Evolutionary conservation across 176 grass and related monocot species (phyloP).

Genomic region (Secale cereale): DNA sequence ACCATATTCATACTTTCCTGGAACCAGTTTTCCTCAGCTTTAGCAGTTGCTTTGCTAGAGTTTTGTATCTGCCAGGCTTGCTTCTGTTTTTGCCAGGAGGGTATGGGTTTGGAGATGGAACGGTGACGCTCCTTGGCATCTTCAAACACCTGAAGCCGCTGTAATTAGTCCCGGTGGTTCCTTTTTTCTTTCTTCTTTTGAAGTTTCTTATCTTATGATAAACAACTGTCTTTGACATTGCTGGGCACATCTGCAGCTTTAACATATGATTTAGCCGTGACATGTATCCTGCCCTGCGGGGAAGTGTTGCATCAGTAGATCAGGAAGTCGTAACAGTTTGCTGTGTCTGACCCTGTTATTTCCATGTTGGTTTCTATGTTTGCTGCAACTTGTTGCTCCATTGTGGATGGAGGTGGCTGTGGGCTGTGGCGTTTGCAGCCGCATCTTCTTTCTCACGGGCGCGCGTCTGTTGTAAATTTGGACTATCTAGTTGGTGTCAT

Average conservation of each 20-base stretch:
- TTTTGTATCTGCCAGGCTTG: constrained; percentile 35
- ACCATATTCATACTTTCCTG: constrained; percentile 44
- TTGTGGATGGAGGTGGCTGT: background rate
- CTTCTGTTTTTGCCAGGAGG: constrained; percentile 38
- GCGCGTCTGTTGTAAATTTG: background rate
- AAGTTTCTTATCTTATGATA: constrained; percentile 30
- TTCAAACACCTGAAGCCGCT: constrained; percentile 25
- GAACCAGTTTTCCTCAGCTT: constrained; percentile 38
- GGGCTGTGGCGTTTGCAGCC: background rate
- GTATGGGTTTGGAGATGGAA: constrained; percentile 37
- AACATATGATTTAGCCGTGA: constrained; percentile 46
- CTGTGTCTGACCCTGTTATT: background rate
- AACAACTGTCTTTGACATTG: constrained; percentile 25
- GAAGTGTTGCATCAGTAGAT: constrained; percentile 9
- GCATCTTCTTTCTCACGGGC: background rate
- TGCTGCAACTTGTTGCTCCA: background rate
- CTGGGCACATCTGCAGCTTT: constrained; percentile 37
- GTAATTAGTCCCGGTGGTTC: constrained; percentile 43
- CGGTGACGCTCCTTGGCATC: constrained; percentile 13
- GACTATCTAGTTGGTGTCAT: background rate
- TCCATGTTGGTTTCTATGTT: background rate
- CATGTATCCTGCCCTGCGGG: background rate
- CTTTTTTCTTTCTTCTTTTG: background rate
- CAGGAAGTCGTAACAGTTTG: background rate
- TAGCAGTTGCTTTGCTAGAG: constrained; percentile 39